Evolutionary conservation across 768 basidiomycete genomes (phyloP).

Genomic region (Suillus decipiens): DNA sequence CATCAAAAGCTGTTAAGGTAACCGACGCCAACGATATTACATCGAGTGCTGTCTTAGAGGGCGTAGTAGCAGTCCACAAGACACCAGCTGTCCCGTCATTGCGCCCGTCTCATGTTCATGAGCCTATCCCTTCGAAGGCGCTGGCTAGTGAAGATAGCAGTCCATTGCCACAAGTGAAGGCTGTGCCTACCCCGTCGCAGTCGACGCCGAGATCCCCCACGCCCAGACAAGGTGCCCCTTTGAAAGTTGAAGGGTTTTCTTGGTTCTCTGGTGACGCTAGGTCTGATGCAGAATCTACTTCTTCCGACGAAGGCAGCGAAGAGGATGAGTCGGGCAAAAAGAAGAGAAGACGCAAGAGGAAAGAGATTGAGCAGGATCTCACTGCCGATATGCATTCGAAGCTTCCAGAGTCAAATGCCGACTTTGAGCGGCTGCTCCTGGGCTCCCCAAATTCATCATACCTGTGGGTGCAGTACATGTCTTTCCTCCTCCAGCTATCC

Average conservation of each 20-base stretch:
- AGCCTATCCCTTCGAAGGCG: conserved; percentile 84
- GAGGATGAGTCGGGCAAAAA: conserved; percentile 38
- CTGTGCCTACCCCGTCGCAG: conserved; percentile 13
- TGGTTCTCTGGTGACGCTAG: conserved; percentile 55
- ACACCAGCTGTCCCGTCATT: conserved; percentile 79
- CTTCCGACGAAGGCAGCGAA: conserved; percentile 43
- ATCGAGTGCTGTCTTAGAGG: conserved; percentile 74
- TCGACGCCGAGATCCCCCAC: neutral
- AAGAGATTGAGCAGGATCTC: conserved; percentile 73
- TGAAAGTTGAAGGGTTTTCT: conserved; percentile 67
- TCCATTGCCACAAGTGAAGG: conserved; percentile 66
- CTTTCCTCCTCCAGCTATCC: conserved; percentile 95
- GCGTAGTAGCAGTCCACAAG: conserved; percentile 79
- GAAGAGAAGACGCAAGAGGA: conserved; percentile 67
- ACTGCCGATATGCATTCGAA: conserved; percentile 88
- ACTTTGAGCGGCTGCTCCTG: conserved; percentile 91
- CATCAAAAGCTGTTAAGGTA: conserved; percentile 46
- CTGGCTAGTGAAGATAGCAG: conserved; percentile 77
- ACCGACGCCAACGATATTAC: conserved; percentile 73
- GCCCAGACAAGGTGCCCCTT: conserved; percentile 24
- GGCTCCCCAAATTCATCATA: conserved; percentile 97
- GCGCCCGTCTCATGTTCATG: conserved; percentile 27
- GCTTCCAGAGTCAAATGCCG: conserved; percentile 86
- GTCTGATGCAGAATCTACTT: conserved; percentile 42
- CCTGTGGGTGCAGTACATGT: conserved; percentile 99